Conservation (phyloP, 345 rosid species). For the Murraya koenigii region DNA sequence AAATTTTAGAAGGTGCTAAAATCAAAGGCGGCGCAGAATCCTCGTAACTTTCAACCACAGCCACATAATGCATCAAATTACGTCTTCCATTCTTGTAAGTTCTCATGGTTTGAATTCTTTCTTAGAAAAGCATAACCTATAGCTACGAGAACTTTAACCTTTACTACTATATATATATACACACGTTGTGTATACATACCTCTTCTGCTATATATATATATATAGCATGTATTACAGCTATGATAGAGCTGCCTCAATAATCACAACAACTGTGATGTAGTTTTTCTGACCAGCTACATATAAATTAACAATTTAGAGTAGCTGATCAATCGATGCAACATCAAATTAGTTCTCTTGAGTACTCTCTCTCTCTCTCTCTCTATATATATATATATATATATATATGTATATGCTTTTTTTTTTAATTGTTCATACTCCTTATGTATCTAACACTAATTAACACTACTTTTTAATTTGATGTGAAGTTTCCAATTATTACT, state of each 20-base stretch:
- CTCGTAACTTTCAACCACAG: background rate
- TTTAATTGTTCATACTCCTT: background rate
- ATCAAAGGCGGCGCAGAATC: slow-evolving; percentile 8
- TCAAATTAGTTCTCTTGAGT: background rate
- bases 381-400: too few species aligned
- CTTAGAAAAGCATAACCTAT: background rate
- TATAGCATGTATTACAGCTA: background rate
- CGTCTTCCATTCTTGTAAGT: slow-evolving; percentile 4
- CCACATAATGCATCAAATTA: background rate
- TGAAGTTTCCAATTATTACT: too few species aligned
- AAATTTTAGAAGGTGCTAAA: background rate
- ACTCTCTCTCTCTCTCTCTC: too few species aligned
- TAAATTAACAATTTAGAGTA: background rate
- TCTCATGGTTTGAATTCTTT: background rate
- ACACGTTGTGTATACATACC: background rate
- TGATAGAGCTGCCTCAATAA: background rate
- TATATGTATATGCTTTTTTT: too few species aligned
- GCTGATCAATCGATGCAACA: background rate
- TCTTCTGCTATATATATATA: background rate
- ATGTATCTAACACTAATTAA: background rate
- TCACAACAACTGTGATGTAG: background rate
- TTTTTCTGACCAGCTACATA: background rate
- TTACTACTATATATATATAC: background rate
- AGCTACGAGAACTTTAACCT: background rate
- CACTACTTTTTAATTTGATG: background rate